A percentile compares a stretch with the other conserved stretches of the same genome.
phyloP scores from a whole-genome alignment of 305 asterid species.

The Fraxinus platypoda region DNA sequence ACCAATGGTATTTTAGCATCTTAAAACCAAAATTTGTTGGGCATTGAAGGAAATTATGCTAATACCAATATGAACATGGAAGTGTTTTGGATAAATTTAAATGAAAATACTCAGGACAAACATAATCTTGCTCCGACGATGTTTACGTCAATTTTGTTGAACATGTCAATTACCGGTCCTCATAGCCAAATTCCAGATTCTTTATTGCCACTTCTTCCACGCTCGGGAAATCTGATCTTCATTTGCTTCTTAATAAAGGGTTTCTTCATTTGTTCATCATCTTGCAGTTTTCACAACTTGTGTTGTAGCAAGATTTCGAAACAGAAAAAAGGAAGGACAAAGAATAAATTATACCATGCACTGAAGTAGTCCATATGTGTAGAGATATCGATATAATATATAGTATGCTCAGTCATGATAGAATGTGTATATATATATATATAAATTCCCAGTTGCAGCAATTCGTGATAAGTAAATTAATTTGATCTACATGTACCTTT shows the following conservation, averaged over 20 bases:
- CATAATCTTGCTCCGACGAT: neutral
- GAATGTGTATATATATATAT: neutral
- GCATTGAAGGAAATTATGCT: neutral
- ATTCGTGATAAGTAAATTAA: neutral
- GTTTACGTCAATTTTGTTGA: neutral
- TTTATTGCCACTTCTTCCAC: constrained; percentile 83
- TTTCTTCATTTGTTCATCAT: constrained; percentile 84
- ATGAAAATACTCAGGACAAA: neutral
- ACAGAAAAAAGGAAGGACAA: neutral
- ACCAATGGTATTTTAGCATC: neutral
- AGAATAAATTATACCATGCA: neutral
- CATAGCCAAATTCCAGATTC: constrained; percentile 73
- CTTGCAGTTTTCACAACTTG: constrained; percentile 94
- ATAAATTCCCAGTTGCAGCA: neutral
- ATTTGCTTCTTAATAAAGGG: constrained; percentile 96
- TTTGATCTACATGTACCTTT: constrained; percentile 46
- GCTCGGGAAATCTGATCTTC: constrained; percentile 94
- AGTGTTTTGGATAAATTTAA: neutral
- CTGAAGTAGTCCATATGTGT: neutral
- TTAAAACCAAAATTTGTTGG: neutral
- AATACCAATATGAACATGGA: neutral
- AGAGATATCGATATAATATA: neutral
- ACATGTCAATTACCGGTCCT: constrained; percentile 55
- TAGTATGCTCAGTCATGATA: neutral
- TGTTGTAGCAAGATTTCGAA: constrained; percentile 36